phyloP scores from a whole-genome alignment of 257 asterid genomes.

The Capsicum rhomboideum region DNA sequence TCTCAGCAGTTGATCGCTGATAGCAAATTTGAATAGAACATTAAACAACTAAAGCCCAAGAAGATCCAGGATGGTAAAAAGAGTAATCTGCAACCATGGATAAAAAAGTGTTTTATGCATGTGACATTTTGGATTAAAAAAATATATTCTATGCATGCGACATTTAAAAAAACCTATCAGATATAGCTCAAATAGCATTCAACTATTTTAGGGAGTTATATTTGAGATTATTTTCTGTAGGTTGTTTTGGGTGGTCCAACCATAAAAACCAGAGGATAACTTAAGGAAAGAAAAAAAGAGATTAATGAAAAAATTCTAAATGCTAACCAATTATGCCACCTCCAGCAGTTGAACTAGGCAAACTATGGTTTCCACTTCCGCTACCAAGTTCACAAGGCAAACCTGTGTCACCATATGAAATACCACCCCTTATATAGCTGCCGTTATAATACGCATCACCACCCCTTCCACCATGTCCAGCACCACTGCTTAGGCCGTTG shows the following conservation, averaged over 20 bases:
- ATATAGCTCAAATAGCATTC: background rate
- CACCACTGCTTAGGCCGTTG: conserved; percentile 73
- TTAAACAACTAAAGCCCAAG: background rate
- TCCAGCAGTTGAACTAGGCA: conserved; percentile 57
- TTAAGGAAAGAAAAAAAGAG: background rate
- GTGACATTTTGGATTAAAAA: background rate
- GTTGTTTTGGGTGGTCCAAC: background rate
- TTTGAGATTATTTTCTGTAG: background rate
- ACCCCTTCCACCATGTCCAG: conserved; percentile 96
- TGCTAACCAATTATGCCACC: conserved; percentile 80
- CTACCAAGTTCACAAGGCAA: conserved; percentile 95
- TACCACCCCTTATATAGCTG: conserved; percentile 56
- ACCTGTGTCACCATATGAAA: conserved; percentile 57
- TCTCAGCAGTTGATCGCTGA: background rate
- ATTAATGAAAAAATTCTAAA: conserved; percentile 3
- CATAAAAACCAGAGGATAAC: background rate
- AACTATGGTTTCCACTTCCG: conserved; percentile 78
- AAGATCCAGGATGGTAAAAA: background rate
- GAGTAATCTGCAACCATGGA: background rate
- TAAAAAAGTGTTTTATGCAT: too few species aligned
- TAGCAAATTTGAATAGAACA: background rate
- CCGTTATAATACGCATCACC: conserved; percentile 78
- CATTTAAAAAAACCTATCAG: background rate
- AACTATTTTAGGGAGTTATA: background rate
- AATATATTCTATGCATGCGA: background rate